Conservation (phyloP, 495 filamentous ascomycete genomes). For the Hypoxylon fragiforme region DNA sequence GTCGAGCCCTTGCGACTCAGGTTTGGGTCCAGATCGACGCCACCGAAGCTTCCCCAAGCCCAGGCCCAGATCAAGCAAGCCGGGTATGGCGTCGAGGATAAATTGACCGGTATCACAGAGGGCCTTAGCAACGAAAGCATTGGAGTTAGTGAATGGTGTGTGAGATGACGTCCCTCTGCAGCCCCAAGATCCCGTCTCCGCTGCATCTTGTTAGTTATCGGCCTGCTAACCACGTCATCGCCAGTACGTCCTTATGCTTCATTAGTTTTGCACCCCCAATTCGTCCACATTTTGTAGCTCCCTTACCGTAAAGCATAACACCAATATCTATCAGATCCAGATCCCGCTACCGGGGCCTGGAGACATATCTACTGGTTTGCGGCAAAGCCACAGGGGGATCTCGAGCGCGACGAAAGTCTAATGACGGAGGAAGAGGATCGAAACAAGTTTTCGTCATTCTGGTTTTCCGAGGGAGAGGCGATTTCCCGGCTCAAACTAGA, state of each 20-base stretch:
- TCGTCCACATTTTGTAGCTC: not conserved
- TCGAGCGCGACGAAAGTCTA: conserved; percentile 25
- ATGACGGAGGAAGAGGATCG: conserved; percentile 36
- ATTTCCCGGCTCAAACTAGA: conserved; percentile 34
- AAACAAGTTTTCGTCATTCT: conserved; percentile 36
- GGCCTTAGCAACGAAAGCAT: conserved; percentile 36
- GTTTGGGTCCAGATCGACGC: conserved; percentile 41
- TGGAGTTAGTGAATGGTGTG: conserved; percentile 39
- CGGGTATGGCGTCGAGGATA: conserved; percentile 30
- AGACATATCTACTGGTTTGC: conserved; percentile 41
- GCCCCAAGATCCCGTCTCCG: not conserved
- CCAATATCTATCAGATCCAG: conserved; percentile 33
- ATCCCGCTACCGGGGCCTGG: conserved; percentile 39
- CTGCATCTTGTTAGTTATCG: conserved; percentile 5
- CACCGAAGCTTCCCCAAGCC: conserved; percentile 21
- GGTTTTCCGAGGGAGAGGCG: conserved; percentile 33
- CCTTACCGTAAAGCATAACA: conserved; percentile 1
- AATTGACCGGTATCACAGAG: conserved; percentile 33
- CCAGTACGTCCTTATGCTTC: conserved; percentile 16
- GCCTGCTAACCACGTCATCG: conserved; percentile 12
- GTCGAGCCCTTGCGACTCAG: conserved; percentile 42
- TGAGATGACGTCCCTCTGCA: conserved; percentile 1
- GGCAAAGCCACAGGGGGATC: conserved; percentile 29
- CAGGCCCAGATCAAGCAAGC: conserved; percentile 9
- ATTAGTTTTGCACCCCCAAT: too few relatives aligned